Conservation (phyloP, 495 filamentous ascomycete species). For the Aspergillus heteromorphus region DNA sequence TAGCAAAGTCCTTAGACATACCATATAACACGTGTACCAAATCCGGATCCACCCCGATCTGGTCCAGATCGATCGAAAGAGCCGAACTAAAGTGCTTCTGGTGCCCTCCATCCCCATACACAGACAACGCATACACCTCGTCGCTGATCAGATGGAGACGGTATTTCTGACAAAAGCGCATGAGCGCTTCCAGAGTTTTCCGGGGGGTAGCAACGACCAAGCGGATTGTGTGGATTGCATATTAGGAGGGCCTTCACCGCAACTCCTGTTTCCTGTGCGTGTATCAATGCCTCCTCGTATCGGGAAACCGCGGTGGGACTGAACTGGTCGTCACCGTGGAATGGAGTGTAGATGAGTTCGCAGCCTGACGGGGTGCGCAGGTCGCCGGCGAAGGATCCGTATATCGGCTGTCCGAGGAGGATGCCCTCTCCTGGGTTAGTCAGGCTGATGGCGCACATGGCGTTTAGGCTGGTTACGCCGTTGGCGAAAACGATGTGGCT, state of each 20-base stretch:
- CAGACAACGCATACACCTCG: slow-evolving; percentile 2
- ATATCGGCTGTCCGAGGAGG: background rate
- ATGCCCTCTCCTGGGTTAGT: background rate
- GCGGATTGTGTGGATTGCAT: slow-evolving; percentile 3
- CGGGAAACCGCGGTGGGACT: background rate
- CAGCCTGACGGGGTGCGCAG: background rate
- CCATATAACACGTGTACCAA: background rate
- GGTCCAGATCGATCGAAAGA: background rate
- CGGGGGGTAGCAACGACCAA: background rate
- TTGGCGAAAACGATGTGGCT: background rate
- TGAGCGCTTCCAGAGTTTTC: background rate
- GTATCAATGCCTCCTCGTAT: background rate
- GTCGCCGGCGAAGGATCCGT: background rate
- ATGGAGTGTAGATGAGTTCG: background rate
- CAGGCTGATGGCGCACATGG: background rate
- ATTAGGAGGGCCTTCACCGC: background rate
- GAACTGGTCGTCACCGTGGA: background rate
- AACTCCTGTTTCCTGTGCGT: background rate
- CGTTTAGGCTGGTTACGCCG: background rate
- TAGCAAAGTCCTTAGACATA: background rate
- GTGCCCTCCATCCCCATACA: background rate
- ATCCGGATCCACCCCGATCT: background rate
- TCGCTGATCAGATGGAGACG: slow-evolving; percentile 1
- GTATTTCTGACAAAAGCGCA: background rate
- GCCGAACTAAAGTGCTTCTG: background rate